A percentile compares a stretch with the other conserved stretches of the same genome.
Evolutionary conservation across 2,329 filamentous ascomycete species (phyloP).

Genomic region (Colletotrichum gloeosporioides): DNA sequence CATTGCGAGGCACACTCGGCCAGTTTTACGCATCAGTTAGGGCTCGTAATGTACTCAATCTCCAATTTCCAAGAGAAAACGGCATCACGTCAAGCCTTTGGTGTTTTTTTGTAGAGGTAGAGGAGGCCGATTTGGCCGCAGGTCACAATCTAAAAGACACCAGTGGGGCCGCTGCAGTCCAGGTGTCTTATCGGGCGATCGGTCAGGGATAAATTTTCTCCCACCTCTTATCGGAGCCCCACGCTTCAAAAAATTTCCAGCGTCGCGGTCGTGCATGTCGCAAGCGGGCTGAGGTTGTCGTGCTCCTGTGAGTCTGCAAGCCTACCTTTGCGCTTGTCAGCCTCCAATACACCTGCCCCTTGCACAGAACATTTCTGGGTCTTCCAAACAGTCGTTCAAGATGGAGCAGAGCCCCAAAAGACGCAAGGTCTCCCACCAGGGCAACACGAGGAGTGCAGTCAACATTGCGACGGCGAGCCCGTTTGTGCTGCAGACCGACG

Average conservation of each 20-base stretch:
- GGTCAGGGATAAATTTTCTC: conserved; percentile 22
- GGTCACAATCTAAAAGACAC: neutral
- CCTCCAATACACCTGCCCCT: neutral
- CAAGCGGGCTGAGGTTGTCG: neutral
- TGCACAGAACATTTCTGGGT: neutral
- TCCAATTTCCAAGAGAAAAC: neutral
- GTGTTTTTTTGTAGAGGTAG: neutral
- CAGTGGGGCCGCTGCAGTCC: neutral
- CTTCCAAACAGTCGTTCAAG: neutral
- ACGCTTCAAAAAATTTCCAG: conserved; percentile 22
- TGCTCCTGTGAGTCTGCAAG: neutral
- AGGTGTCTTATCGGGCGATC: conserved; percentile 14
- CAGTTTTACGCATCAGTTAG: neutral
- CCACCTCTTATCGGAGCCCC: conserved; percentile 19
- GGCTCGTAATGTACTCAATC: neutral
- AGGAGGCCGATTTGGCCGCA: neutral
- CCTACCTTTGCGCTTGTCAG: neutral
- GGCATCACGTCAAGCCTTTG: neutral
- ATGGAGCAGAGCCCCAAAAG: conserved; percentile 57
- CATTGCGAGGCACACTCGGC: neutral
- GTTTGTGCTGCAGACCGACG: conserved; percentile 65
- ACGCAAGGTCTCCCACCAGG: conserved; percentile 51
- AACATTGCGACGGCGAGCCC: conserved; percentile 54
- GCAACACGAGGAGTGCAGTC: conserved; percentile 39
- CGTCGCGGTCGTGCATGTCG: neutral